Conservation (phyloP, 164 flowering plant genomes). For the Santalum album region DNA sequence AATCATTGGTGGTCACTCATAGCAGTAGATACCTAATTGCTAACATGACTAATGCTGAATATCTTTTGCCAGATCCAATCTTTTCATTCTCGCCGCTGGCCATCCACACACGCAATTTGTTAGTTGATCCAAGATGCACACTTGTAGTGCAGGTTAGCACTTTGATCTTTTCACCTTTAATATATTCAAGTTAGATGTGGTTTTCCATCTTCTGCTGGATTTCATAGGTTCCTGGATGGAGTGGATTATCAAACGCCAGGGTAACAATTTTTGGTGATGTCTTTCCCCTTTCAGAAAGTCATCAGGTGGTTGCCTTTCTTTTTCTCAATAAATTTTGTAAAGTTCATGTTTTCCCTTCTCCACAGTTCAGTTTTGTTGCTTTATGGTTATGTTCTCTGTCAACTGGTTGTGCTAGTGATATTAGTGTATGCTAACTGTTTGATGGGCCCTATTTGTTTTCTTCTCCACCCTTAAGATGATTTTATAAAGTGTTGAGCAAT, state of each 20-base stretch:
- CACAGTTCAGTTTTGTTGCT: too few relatives aligned
- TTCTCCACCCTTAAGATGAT: too few relatives aligned
- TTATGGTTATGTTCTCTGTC: too few relatives aligned
- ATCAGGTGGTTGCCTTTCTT: conserved; percentile 56
- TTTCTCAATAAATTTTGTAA: background rate
- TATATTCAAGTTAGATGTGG: background rate
- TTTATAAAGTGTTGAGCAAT: too few relatives aligned
- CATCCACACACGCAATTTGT: conserved; percentile 88
- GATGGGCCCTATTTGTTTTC: too few relatives aligned
- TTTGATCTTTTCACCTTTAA: background rate
- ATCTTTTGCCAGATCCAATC: conserved; percentile 64
- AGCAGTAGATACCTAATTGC: too few relatives aligned
- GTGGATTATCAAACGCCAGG: conserved; percentile 95
- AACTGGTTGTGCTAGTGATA: too few relatives aligned
- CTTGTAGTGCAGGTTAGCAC: conserved; percentile 87
- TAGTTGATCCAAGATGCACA: conserved; percentile 89
- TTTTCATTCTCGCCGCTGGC: conserved; percentile 99
- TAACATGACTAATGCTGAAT: background rate
- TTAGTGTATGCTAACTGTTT: too few relatives aligned
- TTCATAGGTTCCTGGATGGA: conserved; percentile 95
- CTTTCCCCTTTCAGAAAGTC: conserved; percentile 67
- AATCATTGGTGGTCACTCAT: too few relatives aligned
- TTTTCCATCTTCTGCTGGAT: conserved; percentile 15
- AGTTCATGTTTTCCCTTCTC: background rate
- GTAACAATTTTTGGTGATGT: conserved; percentile 98